Conservation (phyloP, 192 early-diverging fungal genomes). For the Linnemannia zychae region DNA sequence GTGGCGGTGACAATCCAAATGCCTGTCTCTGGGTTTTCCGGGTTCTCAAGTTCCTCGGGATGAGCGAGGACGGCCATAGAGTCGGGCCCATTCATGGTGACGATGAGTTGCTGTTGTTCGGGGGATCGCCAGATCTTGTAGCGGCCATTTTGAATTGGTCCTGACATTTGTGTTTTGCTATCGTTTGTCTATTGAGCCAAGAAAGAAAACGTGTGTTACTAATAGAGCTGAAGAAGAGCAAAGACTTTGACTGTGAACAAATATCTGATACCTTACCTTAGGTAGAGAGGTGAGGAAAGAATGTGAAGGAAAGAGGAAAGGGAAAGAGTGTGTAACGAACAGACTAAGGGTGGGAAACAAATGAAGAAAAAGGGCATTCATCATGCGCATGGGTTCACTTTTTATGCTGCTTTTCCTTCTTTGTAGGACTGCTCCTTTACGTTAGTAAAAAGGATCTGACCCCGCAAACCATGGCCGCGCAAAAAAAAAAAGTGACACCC, state of each 20-base stretch:
- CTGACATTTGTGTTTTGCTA: not conserved
- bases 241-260: too few relatives aligned
- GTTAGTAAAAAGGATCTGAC: too few relatives aligned
- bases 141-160: not conserved
- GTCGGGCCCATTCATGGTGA: not conserved
- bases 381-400: not conserved
- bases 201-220: too few relatives aligned
- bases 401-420: too few relatives aligned
- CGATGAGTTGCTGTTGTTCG: not conserved
- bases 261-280: too few relatives aligned
- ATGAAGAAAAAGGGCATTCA: not conserved
- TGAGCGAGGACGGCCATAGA: not conserved
- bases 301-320: not conserved
- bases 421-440: not conserved
- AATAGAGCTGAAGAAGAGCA: too few relatives aligned
- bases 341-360: not conserved
- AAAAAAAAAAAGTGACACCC: not conserved
- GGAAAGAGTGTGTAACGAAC: not conserved
- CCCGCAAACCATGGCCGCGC: not conserved
- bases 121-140: constrained; percentile 5
- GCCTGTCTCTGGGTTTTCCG: not conserved
- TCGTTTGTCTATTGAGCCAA: not conserved
- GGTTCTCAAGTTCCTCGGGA: not conserved
- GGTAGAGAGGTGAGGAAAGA: not conserved
- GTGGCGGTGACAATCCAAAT: not conserved